Evolutionary conservation across 2,329 filamentous ascomycete genomes (phyloP), one percentile per base, ranked within the genome.

Genomic region (Nigrospora sphaerica): DNA sequence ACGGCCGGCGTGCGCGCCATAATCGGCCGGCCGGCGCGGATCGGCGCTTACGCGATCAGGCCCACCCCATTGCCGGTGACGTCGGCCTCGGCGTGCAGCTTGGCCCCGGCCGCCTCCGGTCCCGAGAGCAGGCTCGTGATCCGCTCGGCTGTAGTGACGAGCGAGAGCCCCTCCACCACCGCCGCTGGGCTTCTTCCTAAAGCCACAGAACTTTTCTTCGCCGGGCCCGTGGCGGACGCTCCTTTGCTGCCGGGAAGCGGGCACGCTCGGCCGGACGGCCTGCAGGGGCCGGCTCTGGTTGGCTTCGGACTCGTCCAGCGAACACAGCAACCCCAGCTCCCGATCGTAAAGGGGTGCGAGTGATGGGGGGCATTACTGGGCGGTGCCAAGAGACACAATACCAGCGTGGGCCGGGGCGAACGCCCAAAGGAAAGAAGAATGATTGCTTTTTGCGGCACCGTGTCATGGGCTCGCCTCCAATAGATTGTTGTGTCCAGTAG

Each of bases 41-140:
- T 57, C n/a, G 48, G 50, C 16, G 51, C 46, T 10, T 52, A 55
- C 3, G 62, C 59, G 19, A 65, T 49, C 9, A 66, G 50, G 4
- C 63, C 63, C 17, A 63, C 49, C 18, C 57, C 62, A 34, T 64
- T 65, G 10, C 60, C 61, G 0, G 54, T 50, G 32, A 63, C 55
- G 11, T 52, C 49, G n/a, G 52, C 51, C 36, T 59, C 58, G 13
- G 45, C 49, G 43, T 60, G 61, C 0, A 43, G 49, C 11, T 28
- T 28, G 11, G 19, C 11, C 23, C 10, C 35, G 14, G 17, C 23
- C 9, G 13, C 16, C 54, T 52, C 1, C 45, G 40, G 3, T 44
- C 42, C 19, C 6, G 46, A 41, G 18, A 49, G 47, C 36, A 60
- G 49, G 18, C 46, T 46, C 13, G 52, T 44, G 4, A 60, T 49